Evolutionary conservation across 441 rosid species (phyloP), one percentile per base, ranked within the genome.

Genomic region (Aquilaria agallochum): DNA sequence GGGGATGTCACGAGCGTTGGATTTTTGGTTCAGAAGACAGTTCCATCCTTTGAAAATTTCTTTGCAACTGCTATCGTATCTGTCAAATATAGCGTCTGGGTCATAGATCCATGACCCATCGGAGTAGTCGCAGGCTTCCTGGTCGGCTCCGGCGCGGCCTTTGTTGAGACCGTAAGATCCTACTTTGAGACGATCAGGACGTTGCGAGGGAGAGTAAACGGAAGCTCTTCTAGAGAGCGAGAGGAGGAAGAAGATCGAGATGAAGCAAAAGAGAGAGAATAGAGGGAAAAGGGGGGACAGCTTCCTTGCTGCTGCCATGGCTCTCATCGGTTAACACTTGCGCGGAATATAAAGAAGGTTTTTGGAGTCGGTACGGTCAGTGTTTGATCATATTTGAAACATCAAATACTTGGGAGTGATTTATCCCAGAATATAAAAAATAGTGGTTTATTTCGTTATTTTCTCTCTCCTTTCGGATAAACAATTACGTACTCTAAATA

Each of bases 1-100:
- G 50, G 73, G 33, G 69, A 89, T 78, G 31, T 80, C 86, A 46
- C 54, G 5, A 11, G 72, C 87, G 66, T 87, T 89, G 14, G 88
- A 74, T 83, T 94, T 91, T 58, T 80, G 73, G 67, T 77, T 80
- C 62, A 90, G 71, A 44, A 83, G 58, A 66, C 97, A 94, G 52
- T 88, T 94, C 98, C 98, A 94, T 12, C 98, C 98, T 70, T 87
- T 89, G 82, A 84, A 94, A 62, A 90, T 90, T 83, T 89, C 98
- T 72, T 87, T 94, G 51, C 98, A 94, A 48, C 76, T 70, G 30
- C 74, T 62, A n/a, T 78, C 89, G 53, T 90, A 94, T 62, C 77
- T 76, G 0, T 36, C 36, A 65, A 72, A 67, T 66, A 65, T 70
- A 47, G 49, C 56, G 44, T 69, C 68, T 3, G 90, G 75, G 32